A percentile compares a stretch with the other conserved stretches of the same genome.
Evolutionary conservation across 805 yeast genomes (phyloP).

Genomic region (Komagataella pastoris): DNA sequence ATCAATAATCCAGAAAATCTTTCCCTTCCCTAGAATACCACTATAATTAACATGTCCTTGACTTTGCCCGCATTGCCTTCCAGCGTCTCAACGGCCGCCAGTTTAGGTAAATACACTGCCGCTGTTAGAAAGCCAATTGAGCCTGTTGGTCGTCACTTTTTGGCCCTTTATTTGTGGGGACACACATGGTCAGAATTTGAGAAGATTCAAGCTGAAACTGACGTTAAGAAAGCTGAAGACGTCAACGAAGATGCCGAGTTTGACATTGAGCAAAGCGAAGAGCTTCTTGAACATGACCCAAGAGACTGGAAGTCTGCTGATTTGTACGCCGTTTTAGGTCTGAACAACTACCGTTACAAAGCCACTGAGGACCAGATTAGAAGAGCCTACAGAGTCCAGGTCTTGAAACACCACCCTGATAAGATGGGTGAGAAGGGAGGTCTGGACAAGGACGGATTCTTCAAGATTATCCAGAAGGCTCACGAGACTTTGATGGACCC

Average conservation of each 20-base stretch:
- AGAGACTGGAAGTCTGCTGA: conserved; percentile 97
- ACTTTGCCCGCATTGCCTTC: conserved; percentile 42
- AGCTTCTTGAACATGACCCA: conserved; percentile 79
- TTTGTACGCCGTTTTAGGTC: conserved; percentile 90
- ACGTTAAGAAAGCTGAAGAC: conserved; percentile 60
- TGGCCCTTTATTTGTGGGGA: conserved; percentile 83
- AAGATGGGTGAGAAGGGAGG: conserved; percentile 88
- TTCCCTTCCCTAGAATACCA: neutral
- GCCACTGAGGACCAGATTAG: conserved; percentile 91
- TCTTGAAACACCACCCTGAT: conserved; percentile 95
- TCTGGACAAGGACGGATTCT: conserved; percentile 88
- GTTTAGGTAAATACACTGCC: conserved; percentile 27
- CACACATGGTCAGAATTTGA: conserved; percentile 99
- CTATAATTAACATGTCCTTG: conserved; percentile 11
- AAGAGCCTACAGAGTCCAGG: conserved; percentile 95
- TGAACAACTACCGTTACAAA: conserved; percentile 77
- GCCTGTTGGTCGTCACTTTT: conserved; percentile 92
- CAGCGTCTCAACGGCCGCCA: conserved; percentile 34
- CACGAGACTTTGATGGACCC: conserved; percentile 83
- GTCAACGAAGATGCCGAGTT: conserved; percentile 52
- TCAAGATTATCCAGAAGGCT: conserved; percentile 96
- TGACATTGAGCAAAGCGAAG: conserved; percentile 56
- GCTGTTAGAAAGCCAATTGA: conserved; percentile 75
- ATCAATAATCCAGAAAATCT: neutral
- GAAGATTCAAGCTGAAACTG: conserved; percentile 81